phyloP scores from a whole-genome alignment of 805 yeast species.

The Yamadazyma takamatsuzukensis region DNA sequence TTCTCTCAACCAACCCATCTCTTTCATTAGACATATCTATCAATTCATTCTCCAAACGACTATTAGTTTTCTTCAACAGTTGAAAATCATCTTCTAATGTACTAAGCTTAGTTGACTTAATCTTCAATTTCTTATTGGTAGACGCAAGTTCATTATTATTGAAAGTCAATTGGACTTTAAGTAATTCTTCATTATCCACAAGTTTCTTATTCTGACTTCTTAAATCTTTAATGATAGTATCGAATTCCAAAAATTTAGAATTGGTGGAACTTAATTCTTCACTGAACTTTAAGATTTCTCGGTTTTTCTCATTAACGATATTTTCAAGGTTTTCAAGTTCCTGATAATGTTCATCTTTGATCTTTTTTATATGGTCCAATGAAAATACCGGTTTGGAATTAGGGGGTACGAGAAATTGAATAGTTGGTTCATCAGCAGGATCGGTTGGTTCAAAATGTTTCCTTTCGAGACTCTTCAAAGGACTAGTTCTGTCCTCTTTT shows the following conservation, averaged over 20 bases:
- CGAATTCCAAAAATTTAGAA: constrained; percentile 11
- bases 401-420: constrained; percentile 28
- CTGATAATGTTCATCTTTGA: constrained; percentile 19
- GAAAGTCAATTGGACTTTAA: constrained; percentile 22
- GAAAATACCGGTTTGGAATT: constrained; percentile 32
- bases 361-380: constrained; percentile 20
- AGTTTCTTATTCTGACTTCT: constrained; percentile 13
- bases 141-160: constrained; percentile 26
- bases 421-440: constrained; percentile 22
- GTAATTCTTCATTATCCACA: constrained; percentile 17
- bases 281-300: constrained; percentile 16
- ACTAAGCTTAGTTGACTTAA: constrained; percentile 6
- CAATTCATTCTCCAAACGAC: background rate
- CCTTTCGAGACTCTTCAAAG: too few species aligned
- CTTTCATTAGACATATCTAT: background rate
- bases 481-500: too few species aligned
- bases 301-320: constrained; percentile 13
- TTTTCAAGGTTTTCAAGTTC: constrained; percentile 16
- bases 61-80: background rate
- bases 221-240: constrained; percentile 16
- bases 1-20: background rate
- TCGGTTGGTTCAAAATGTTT: too few species aligned
- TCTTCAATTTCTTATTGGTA: constrained; percentile 19
- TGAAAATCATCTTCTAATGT: background rate
- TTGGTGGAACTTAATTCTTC: constrained; percentile 15